Percentiles rank a stretch among this genome's conserved stretches.
phyloP scores from a whole-genome alignment of 2,329 filamentous ascomycete species.

The Lomentospora prolificans region DNA sequence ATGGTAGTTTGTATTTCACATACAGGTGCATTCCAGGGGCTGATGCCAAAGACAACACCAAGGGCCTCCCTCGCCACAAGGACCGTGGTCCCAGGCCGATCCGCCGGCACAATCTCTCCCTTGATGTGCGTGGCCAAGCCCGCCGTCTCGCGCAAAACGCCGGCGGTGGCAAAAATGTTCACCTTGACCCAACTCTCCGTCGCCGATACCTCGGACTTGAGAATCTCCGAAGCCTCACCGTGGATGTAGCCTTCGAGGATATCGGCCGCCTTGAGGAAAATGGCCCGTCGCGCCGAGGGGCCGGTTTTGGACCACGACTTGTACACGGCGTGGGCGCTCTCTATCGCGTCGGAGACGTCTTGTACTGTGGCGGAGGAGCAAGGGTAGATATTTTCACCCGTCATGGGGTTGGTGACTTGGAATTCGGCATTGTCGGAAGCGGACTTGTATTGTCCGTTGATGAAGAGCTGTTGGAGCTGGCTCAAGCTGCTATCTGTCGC shows the following conservation, averaged over 20 bases:
- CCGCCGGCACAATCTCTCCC: slow-evolving; percentile 24
- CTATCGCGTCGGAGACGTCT: slow-evolving; percentile 39
- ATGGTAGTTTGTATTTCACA: neutral
- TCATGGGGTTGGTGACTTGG: slow-evolving; percentile 20
- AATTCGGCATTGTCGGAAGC: slow-evolving; percentile 17
- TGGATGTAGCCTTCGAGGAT: slow-evolving; percentile 44
- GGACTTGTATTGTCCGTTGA: slow-evolving; percentile 15
- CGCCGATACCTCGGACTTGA: slow-evolving; percentile 22
- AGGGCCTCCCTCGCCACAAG: slow-evolving; percentile 58
- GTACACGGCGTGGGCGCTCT: slow-evolving; percentile 46
- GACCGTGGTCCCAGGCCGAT: slow-evolving; percentile 40
- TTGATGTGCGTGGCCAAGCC: slow-evolving; percentile 26
- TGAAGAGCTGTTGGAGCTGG: slow-evolving; percentile 13
- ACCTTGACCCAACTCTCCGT: slow-evolving; percentile 21
- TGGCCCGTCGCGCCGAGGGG: slow-evolving; percentile 44
- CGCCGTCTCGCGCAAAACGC: slow-evolving; percentile 29
- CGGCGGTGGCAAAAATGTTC: slow-evolving; percentile 25
- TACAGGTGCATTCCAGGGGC: slow-evolving; percentile 48
- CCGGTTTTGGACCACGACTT: slow-evolving; percentile 50
- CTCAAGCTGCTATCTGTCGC: neutral
- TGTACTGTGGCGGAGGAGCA: slow-evolving; percentile 44
- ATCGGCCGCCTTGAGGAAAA: slow-evolving; percentile 53
- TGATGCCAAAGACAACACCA: slow-evolving; percentile 59
- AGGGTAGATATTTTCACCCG: slow-evolving; percentile 38
- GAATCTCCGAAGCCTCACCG: slow-evolving; percentile 18